phyloP scores from a whole-genome alignment of 768 basidiomycete species.

The Gloeopeniophorella convolvens region DNA sequence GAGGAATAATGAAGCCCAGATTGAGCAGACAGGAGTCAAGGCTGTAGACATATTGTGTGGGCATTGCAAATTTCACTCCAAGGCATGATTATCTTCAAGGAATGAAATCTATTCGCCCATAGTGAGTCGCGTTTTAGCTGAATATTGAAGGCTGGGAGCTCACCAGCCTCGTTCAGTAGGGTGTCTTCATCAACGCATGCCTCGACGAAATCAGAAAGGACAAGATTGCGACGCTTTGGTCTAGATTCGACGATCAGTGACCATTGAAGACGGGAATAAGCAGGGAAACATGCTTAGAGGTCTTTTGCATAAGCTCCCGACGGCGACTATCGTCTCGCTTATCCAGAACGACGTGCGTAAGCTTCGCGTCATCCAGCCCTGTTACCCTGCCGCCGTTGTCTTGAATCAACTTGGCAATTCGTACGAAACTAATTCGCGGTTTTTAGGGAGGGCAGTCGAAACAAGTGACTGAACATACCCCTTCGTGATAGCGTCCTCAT shows the following conservation, averaged over 20 bases:
- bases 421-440: constrained; percentile 43
- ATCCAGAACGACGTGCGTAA: constrained; percentile 84
- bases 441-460: neutral
- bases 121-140: neutral
- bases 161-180: constrained; percentile 80
- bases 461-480: constrained; percentile 37
- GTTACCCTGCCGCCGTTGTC: constrained; percentile 70
- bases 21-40: too few relatives aligned
- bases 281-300: constrained; percentile 50
- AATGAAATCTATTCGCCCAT: constrained; percentile 6
- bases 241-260: constrained; percentile 33
- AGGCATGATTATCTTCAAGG: neutral
- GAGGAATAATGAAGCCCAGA: too few relatives aligned
- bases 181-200: constrained; percentile 81
- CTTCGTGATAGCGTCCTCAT: constrained; percentile 44
- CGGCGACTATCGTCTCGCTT: constrained; percentile 75
- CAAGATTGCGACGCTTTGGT: constrained; percentile 72
- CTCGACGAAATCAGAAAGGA: constrained; percentile 70
- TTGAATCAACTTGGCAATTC: constrained; percentile 45
- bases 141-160: constrained; percentile 20
- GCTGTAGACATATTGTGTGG: too few relatives aligned
- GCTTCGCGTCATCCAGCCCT: constrained; percentile 62
- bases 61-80: too few relatives aligned
- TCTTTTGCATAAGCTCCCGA: constrained; percentile 59
- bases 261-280: neutral